Evolutionary conservation across 176 grass and related monocot species (phyloP), one percentile per base, ranked within the genome.

Genomic region (Oryza punctata): DNA sequence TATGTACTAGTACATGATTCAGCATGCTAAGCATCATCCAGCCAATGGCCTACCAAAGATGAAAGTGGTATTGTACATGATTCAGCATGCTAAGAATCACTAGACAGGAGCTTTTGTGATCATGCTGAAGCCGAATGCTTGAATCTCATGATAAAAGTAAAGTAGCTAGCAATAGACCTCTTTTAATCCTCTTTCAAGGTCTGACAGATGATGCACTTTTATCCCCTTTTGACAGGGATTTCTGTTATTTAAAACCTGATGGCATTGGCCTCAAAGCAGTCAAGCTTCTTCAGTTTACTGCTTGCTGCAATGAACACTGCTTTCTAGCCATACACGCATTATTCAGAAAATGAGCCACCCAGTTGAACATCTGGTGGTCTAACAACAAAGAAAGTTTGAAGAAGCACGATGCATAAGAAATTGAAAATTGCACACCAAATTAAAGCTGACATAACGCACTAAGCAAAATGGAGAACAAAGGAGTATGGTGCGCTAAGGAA

Each of bases 1-100:
- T 89, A 84, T 84, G 19, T 64, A 2, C 32, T 66, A 80, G 27
- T 69, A 72, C 64, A 85, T 90, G 79, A 82, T 90, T 90, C 60
- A 44, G 84, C 79, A 30, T 83, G 79, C 80, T 86, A 38, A 75
- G 19, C 33, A 69, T 75, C 27, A 49, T 90, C 61, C 68, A 69
- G 74, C 79, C 68, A 68, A 61, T 83, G 74, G 74, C 79, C 84
- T 82, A 79, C 88, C 65, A 74, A 69, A 73, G 74, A 69, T 73
- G 49, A 73, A 90, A 86, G 73, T 83, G 78, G 57, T 61, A 30
- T 73, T 78, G 88, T 82, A 82, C 73, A 77, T 77, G 66, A 65
- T 81, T 89, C 52, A 57, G 44, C 78, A 82, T 82, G 83, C 73
- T 60, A 50, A 47, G 65, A 71, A 77, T 70, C 72, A 43, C 64